Conservation (phyloP, 177 flowering plant species). For the Telopea speciosissima region DNA sequence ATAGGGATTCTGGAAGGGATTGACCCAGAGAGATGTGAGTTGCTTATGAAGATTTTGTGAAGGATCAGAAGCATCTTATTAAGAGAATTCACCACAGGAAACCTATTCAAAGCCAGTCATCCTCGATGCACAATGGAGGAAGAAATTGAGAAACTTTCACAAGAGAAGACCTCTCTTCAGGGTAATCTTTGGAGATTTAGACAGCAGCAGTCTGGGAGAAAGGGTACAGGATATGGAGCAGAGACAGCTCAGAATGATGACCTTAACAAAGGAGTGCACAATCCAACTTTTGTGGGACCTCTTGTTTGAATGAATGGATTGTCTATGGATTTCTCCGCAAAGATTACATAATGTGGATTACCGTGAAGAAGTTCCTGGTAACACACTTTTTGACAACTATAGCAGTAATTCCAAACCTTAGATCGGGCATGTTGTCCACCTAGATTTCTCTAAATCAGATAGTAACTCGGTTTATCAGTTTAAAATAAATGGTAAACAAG, state of each 20-base stretch:
- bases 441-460: constrained; percentile 63
- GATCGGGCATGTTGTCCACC: constrained; percentile 41
- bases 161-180: constrained; percentile 57
- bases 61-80: constrained; percentile 85
- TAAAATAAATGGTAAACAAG: background rate
- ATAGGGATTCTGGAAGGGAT: constrained; percentile 90
- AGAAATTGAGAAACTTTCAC: constrained; percentile 68
- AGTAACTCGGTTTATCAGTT: constrained; percentile 61
- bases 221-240: constrained; percentile 53
- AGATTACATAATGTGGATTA: constrained; percentile 42
- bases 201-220: constrained; percentile 37
- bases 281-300: constrained; percentile 57
- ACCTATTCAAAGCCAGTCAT: constrained; percentile 88
- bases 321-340: constrained; percentile 54
- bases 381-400: constrained; percentile 39
- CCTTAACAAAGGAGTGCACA: constrained; percentile 48
- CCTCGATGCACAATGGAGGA: constrained; percentile 84
- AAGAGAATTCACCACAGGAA: constrained; percentile 88
- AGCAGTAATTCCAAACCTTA: constrained; percentile 44
- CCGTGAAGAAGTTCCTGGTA: constrained; percentile 36
- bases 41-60: constrained; percentile 85
- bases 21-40: constrained; percentile 95
- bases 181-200: constrained; percentile 35
- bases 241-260: constrained; percentile 56
- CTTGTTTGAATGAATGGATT: constrained; percentile 51